Percentiles rank a stretch among this genome's conserved stretches.
Evolutionary conservation across 23 red algal species (phyloP).

Genomic region (Gracilaria gracilis): DNA sequence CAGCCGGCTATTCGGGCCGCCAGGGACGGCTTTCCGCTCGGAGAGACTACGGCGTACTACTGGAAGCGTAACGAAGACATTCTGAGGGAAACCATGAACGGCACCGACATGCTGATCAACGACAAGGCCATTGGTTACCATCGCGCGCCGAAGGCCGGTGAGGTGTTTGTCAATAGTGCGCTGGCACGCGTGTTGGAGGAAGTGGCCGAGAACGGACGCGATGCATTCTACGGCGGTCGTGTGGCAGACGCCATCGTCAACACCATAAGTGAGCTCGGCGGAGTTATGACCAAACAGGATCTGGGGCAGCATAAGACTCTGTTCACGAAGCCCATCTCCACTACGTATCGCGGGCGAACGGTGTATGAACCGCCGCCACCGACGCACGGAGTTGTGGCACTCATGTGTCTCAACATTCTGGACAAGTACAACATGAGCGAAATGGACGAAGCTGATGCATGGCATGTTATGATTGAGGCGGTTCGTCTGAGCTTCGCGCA

Average conservation of each 20-base stretch:
- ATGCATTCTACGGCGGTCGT: constrained; percentile 84
- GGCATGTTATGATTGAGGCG: constrained; percentile 79
- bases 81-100: constrained; percentile 29
- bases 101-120: constrained; percentile 28
- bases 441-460: constrained; percentile 11
- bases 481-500: constrained; percentile 74
- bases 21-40: constrained; percentile 68
- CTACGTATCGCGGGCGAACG: constrained; percentile 73
- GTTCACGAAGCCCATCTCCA: constrained; percentile 50
- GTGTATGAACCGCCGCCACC: constrained; percentile 87
- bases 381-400: constrained; percentile 86
- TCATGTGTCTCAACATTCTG: constrained; percentile 84
- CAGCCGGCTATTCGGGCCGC: constrained; percentile 78
- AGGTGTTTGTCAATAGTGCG: constrained; percentile 74
- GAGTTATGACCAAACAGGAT: constrained; percentile 64
- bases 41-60: constrained; percentile 59
- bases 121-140: background rate
- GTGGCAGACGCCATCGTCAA: constrained; percentile 78
- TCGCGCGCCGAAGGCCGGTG: constrained; percentile 76
- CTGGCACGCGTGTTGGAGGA: constrained; percentile 65
- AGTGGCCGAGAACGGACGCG: constrained; percentile 58
- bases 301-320: constrained; percentile 37
- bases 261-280: constrained; percentile 49
- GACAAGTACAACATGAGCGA: constrained; percentile 38
- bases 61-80: constrained; percentile 50